phyloP scores from a whole-genome alignment of 2,329 filamentous ascomycete species.

The Grosmannia clavigera region DNA sequence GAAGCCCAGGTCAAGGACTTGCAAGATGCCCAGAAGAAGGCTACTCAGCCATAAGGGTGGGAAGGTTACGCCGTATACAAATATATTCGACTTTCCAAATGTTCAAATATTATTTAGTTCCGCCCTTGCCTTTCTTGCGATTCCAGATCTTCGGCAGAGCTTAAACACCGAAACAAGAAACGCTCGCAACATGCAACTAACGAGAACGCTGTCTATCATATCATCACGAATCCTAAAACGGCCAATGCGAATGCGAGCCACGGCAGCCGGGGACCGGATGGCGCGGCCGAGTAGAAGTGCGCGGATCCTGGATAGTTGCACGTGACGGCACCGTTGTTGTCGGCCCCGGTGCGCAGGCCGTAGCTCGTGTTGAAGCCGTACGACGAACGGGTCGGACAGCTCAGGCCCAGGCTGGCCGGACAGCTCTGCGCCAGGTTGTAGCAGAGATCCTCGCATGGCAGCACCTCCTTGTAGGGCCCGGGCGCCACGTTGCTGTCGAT shows the following conservation, averaged over 20 bases:
- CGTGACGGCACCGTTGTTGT: slow-evolving; percentile 19
- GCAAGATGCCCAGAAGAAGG: slow-evolving; percentile 8
- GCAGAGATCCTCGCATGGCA: slow-evolving; percentile 82
- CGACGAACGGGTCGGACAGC: slow-evolving; percentile 46
- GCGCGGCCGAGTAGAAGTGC: slow-evolving; percentile 30
- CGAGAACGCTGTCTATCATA: neutral
- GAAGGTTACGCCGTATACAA: neutral
- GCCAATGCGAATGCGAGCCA: slow-evolving; percentile 1
- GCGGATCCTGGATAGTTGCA: slow-evolving; percentile 53
- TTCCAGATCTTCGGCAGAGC: neutral
- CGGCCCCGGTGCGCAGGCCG: slow-evolving; percentile 17
- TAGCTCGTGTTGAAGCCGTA: slow-evolving; percentile 36
- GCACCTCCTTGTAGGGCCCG: slow-evolving; percentile 85
- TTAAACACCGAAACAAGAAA: neutral
- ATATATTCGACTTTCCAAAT: no score
- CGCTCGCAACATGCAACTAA: neutral
- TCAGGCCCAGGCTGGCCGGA: slow-evolving; percentile 62
- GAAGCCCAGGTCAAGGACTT: slow-evolving; percentile 26
- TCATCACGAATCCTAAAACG: neutral
- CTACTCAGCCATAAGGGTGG: neutral
- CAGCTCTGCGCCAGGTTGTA: slow-evolving; percentile 77
- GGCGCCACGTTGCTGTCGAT: slow-evolving; percentile 65
- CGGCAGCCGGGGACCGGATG: slow-evolving; percentile 3
- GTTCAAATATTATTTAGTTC: neutral
- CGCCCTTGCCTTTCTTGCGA: neutral